These are phyloP conservation scores for Imleria badia DNA, from an alignment of 768 basidiomycete species.

Conservation along the genomic window DNA sequence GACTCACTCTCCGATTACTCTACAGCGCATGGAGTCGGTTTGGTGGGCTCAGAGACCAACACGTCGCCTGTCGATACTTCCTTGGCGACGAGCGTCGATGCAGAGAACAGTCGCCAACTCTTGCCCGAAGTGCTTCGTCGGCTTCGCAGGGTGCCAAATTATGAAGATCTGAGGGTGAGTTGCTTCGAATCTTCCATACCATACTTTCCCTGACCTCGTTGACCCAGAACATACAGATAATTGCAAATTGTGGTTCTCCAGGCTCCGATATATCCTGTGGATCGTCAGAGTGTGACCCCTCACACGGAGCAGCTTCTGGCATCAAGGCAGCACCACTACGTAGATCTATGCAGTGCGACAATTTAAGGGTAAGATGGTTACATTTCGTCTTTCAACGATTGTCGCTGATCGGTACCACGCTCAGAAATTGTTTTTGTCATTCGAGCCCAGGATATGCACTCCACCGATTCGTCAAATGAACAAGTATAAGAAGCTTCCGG, in stretches of 20 bases:
- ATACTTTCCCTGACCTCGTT: background rate
- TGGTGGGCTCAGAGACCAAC: background rate
- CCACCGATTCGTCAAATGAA: background rate
- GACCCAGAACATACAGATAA: background rate
- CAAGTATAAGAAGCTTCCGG: slow-evolving; percentile 2
- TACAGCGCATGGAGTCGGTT: background rate
- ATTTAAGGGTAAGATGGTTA: background rate
- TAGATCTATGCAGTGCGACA: background rate
- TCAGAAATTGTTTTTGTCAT: slow-evolving; percentile 7
- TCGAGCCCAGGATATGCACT: background rate
- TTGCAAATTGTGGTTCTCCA: background rate
- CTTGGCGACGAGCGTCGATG: slow-evolving; percentile 20
- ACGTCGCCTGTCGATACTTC: slow-evolving; percentile 10
- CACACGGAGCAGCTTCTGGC: background rate
- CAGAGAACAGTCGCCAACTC: background rate
- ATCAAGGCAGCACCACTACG: background rate
- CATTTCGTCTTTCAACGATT: background rate
- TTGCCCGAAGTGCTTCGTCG: background rate
- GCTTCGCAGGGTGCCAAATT: slow-evolving; percentile 19
- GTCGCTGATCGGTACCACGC: background rate
- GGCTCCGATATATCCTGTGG: background rate
- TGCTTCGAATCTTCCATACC: background rate
- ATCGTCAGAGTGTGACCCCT: background rate
- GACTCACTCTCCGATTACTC: slow-evolving; percentile 3
- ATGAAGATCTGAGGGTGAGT: slow-evolving; percentile 21